Base-by-base conservation (phyloP, 73 alveolate genomes). In the Paraurostyla sp. region DNA sequence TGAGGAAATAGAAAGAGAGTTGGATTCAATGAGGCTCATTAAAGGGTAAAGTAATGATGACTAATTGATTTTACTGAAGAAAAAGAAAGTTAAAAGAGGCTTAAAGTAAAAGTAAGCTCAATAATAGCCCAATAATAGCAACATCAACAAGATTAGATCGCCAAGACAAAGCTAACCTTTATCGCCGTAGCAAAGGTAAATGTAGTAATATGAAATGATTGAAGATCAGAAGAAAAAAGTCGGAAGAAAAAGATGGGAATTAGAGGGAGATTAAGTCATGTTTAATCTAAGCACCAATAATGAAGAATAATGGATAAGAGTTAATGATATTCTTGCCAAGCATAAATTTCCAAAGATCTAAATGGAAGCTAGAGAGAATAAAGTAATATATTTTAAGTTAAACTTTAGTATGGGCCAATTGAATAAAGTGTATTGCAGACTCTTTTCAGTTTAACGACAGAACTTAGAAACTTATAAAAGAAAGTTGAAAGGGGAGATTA, bases 1-100 rank as follows among this genome's bases (percentile, higher is more conserved):
- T 65, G 82, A 65, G 25, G 82, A 65, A 1, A 65, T 65, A 33
- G 82, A 65, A 65, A 65, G 42, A 15, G 22, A 25, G 13, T 11
- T 60, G 9, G 78, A 32, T 25, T 16, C 13, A 20, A 52, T 13
- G 23, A 4, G 23, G 38, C 33, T n/a, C 4, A 52, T 9, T 6
- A 13, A 52, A 18, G 30, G 69, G 69, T 18, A n/a, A 18, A 52
- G 69, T 52, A 52, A 13, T 52, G 23, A 52, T 54, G 9, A 7
- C 71, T 15, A n/a, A n/a, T n/a, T n/a, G n/a, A n/a, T n/a, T n/a
- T n/a, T n/a, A n/a, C n/a, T n/a, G n/a, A n/a, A n/a, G 15, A 65
- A 40, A 40, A 65, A 65, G 36, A 65, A 65, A 38, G 82, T 65
- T 16, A 65, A 65, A 35, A 65, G 82, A 22, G 82, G 82, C 7